Evolutionary conservation across 176 grass and related monocot genomes (phyloP), one percentile per base, ranked within the genome.

Genomic region (Raddia guianensis): DNA sequence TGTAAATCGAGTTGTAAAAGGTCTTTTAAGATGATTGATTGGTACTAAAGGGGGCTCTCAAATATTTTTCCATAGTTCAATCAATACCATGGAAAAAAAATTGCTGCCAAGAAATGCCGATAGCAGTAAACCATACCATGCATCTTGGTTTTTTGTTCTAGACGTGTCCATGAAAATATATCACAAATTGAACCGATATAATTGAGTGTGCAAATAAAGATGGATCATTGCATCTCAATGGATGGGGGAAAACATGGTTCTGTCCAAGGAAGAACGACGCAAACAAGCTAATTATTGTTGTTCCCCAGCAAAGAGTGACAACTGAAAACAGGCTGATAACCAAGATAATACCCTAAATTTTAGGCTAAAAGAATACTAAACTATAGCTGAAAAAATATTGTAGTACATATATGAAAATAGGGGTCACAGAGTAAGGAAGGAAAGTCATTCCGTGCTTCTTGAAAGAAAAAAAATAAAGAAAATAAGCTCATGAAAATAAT

Each of bases 91-190:
- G 66, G 14, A 49, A 33, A 48, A 72, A 79, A 70, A 42, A 2
- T 34, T 37, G 0, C 8, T 18, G 47, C 4, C 16, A 8, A 66
- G 21, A 57, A 66, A 54, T 78, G 9, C 60, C 12, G 18, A 71
- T 49, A 56, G 46, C 63, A 57, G 37, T 56, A 42, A 54, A 83
- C 2, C 65, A 18, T 48, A 77, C 68, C 35, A 56, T 35, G 55
- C 20, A 14, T 33, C 8, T 56, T 6, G 51, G 27, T 83, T 75
- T 32, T 75, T 56, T 65, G 42, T 46, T 61, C 19, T 69, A 61
- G 15, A 74, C 32, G 54, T 82, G 70, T 62, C 34, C 46, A 81
- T 58, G 11, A 76, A 48, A 57, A 87, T 55, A 49, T 33, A 52
- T 8, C 19, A 69, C 46, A 87, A 45, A 47, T 75, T 81, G 68